Evolutionary conservation across 805 yeast species (phyloP), one percentile per base, ranked within the genome.

Genomic region (Candida arabinofermentans): DNA sequence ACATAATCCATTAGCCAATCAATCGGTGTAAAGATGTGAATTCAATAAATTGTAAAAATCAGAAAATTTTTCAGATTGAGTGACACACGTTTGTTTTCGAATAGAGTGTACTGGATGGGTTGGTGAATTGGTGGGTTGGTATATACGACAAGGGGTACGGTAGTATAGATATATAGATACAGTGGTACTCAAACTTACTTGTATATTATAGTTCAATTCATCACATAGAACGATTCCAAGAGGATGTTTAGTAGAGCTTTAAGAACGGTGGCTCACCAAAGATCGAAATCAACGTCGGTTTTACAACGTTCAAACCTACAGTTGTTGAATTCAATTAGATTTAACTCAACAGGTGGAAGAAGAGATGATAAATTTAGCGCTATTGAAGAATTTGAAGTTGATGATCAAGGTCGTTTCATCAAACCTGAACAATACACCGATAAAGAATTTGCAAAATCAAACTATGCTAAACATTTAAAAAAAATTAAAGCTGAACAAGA

Each of bases 401-500:
- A 58, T 34, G 50, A 55, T 17, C 43, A 55, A 3, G 62, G 62
- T 27, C 41, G 46, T 34, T 53, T 57, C 27, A 42, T 52, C 27
- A 46, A 45, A 24, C 44, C 39, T 13, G 49, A 46, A 21, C 23
- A 39, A 13, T 49, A 59, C 40, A 48, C 51, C 8, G 48, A 48
- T 22, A 36, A 45, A 16, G 55, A 54, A 12, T 59, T 53, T 35
- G 42, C 50, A 16, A 39, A 50, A 9, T 59, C 64, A 2, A 44
- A 47, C 8, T 49, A 49, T 17, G 45, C 49, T 10, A 43, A 52
- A 37, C 45, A 57, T 34, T 24, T 58, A 34, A 37, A 43, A 18
- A 35, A 46, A 29, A 35, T 50, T 8, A 49, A 37, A 12, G 22
- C 39, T 9, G 57, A 57, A 35, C 57, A 55, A 36, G 48, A 48